A percentile compares a stretch with the other conserved stretches of the same genome.
phyloP scores from a whole-genome alignment of 129 eudicot genomes.

The Cynara cardunculus region DNA sequence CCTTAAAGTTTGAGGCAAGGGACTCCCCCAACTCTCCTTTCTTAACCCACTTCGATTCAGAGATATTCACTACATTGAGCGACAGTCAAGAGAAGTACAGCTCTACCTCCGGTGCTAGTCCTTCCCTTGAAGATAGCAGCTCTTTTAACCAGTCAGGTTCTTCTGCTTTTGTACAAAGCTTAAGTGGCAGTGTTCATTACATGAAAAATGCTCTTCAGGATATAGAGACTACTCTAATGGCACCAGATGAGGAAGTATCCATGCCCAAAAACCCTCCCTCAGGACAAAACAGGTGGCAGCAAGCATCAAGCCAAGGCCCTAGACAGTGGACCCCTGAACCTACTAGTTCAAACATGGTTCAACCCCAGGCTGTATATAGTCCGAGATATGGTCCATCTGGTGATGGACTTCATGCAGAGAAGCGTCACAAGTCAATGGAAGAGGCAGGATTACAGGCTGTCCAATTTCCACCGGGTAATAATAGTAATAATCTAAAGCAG shows the following conservation, averaged over 20 bases:
- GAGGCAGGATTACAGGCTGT: conserved; percentile 18
- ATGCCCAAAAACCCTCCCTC: conserved; percentile 23
- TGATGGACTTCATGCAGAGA: conserved; percentile 21
- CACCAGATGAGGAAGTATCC: conserved; percentile 52
- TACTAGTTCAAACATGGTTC: conserved; percentile 18
- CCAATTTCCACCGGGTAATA: conserved; percentile 29
- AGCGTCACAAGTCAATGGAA: conserved; percentile 30
- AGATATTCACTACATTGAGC: conserved; percentile 38
- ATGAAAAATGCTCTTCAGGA: conserved; percentile 56
- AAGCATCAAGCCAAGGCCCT: conserved; percentile 33
- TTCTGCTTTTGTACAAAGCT: conserved; percentile 24
- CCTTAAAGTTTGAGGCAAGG: conserved; percentile 54
- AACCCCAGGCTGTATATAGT: conserved; percentile 30
- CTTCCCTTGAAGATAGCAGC: conserved; percentile 51
- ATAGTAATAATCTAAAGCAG: conserved; percentile 40
- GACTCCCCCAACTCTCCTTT: conserved; percentile 86
- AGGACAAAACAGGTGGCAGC: conserved; percentile 45
- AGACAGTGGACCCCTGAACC: conserved; percentile 38
- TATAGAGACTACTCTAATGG: conserved; percentile 74
- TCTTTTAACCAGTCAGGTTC: conserved; percentile 36
- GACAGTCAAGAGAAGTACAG: conserved; percentile 55
- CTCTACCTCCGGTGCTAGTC: conserved; percentile 58
- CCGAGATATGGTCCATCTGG: conserved; percentile 25
- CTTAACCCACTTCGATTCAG: conserved; percentile 50
- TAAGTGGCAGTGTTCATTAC: conserved; percentile 26